Conservation (phyloP, 805 yeast genomes). For the Candida methanosorbosa region DNA sequence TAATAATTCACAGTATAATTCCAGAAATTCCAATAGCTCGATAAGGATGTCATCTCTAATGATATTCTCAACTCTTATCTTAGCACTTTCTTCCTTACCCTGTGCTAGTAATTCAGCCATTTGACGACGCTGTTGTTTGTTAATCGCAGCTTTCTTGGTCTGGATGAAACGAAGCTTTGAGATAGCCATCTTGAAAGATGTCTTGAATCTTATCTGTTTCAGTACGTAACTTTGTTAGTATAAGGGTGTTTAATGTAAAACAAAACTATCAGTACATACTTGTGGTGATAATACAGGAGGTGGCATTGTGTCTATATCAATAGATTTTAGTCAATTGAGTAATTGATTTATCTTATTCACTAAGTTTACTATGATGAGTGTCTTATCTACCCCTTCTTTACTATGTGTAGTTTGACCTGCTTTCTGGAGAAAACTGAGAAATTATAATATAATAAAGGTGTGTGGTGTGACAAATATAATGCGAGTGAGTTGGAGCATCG, state of each 20-base stretch:
- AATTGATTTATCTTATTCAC: too few species aligned
- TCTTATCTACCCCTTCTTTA: not conserved
- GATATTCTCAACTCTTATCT: slow-evolving; percentile 74
- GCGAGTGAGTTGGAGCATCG: too few species aligned
- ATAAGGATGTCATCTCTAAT: slow-evolving; percentile 75
- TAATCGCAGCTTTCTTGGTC: slow-evolving; percentile 63
- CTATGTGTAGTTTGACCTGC: too few species aligned
- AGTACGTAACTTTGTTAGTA: too few species aligned
- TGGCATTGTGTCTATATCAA: too few species aligned
- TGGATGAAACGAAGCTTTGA: slow-evolving; percentile 64
- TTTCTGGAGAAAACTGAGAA: too few species aligned
- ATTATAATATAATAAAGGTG: too few species aligned
- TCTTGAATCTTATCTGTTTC: slow-evolving; percentile 16
- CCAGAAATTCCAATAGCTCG: slow-evolving; percentile 71
- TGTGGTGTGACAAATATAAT: too few species aligned
- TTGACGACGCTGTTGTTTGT: slow-evolving; percentile 64
- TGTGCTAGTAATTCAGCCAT: slow-evolving; percentile 61
- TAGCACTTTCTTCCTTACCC: slow-evolving; percentile 77
- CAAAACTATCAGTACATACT: slow-evolving; percentile 10
- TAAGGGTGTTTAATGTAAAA: too few species aligned
- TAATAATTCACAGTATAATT: slow-evolving; percentile 72
- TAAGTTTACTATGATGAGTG: not conserved
- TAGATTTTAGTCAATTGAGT: not conserved
- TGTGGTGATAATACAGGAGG: slow-evolving; percentile 20
- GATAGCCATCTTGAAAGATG: slow-evolving; percentile 56